Conservation (phyloP, 1,139 yeast species). For the Candida buenavistaensis region DNA sequence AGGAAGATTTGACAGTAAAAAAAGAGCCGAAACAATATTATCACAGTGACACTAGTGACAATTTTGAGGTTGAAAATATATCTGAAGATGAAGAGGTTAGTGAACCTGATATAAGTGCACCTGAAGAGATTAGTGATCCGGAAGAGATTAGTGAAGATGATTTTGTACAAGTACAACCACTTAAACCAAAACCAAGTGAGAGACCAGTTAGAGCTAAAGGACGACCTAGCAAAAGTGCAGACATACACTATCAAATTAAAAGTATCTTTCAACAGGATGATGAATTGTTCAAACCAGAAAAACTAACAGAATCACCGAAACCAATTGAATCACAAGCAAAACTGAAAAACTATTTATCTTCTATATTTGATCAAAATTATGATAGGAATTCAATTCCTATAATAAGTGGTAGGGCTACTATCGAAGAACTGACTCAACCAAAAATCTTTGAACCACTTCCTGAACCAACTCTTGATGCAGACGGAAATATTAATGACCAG, state of each 20-base stretch:
- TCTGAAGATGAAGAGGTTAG: slow-evolving; percentile 26
- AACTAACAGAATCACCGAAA: slow-evolving; percentile 4
- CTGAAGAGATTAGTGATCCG: slow-evolving; percentile 13
- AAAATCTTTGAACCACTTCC: slow-evolving; percentile 33
- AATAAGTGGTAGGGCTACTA: slow-evolving; percentile 31
- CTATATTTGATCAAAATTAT: slow-evolving; percentile 11
- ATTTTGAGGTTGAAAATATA: too few species aligned
- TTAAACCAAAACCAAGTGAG: slow-evolving; percentile 9
- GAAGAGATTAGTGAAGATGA: slow-evolving; percentile 15
- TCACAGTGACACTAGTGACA: too few species aligned
- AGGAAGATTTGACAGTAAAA: slow-evolving; percentile 23
- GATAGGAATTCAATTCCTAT: slow-evolving; percentile 20
- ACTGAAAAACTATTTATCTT: slow-evolving; percentile 10
- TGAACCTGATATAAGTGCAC: slow-evolving; percentile 8
- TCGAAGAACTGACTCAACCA: slow-evolving; percentile 6
- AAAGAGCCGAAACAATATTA: too few species aligned
- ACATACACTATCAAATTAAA: slow-evolving; percentile 31
- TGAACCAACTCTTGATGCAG: slow-evolving; percentile 32
- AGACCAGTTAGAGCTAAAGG: slow-evolving; percentile 25
- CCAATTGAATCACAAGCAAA: slow-evolving; percentile 1
- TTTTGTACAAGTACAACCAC: slow-evolving; percentile 1
- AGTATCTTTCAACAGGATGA: slow-evolving; percentile 39
- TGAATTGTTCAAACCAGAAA: slow-evolving; percentile 10
- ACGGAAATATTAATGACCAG: slow-evolving; percentile 32
- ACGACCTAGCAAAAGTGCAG: slow-evolving; percentile 36